A percentile compares a stretch with the other conserved stretches of the same genome.
Evolutionary conservation across 257 asterid species (phyloP).

Genomic region (Solanum tarapatanum): DNA sequence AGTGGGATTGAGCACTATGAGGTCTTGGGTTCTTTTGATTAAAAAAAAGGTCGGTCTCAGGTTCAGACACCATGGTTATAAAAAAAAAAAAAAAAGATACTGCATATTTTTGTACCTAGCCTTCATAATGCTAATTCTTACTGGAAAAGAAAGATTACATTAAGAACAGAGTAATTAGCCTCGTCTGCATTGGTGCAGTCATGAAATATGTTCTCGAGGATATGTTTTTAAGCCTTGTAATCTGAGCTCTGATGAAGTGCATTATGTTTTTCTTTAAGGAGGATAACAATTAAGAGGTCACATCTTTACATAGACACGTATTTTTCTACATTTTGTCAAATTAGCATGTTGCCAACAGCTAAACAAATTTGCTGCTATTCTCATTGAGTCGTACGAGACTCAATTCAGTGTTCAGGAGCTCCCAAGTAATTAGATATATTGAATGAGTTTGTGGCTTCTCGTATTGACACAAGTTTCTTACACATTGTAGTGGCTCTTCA

Average conservation of each 20-base stretch:
- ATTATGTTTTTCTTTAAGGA: not conserved
- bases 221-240: not conserved
- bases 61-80: not conserved
- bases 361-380: not conserved
- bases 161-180: not conserved
- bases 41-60: not conserved
- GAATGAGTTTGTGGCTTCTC: not conserved
- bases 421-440: not conserved
- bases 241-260: not conserved
- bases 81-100: not conserved
- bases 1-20: not conserved
- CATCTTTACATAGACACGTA: not conserved
- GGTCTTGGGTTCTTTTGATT: not conserved
- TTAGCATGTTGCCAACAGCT: not conserved
- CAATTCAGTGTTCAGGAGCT: not conserved
- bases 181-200: not conserved
- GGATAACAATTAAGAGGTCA: not conserved
- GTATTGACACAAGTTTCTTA: not conserved
- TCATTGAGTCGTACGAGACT: not conserved
- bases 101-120: not conserved
- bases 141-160: not conserved
- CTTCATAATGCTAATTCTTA: not conserved
- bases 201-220: not conserved
- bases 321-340: not conserved
- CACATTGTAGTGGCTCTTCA: constrained; percentile 35